These are phyloP conservation scores for Malus hybrid DNA, from an alignment of 331 rosid genomes.

Conservation along the genomic window DNA sequence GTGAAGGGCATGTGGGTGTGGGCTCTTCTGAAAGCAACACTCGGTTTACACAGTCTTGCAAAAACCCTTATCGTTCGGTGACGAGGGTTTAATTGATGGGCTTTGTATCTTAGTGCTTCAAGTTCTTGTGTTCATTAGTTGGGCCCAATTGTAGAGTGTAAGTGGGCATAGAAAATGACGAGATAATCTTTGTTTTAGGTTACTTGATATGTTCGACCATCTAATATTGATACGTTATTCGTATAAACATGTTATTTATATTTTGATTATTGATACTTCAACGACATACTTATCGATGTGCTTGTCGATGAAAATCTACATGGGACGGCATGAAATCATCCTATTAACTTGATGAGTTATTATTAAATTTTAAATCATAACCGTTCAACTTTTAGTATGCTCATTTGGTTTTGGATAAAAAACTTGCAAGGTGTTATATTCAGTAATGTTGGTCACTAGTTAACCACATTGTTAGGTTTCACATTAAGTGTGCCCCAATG, in stretches of 20 bases:
- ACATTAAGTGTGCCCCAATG: not conserved
- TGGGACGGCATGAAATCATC: not conserved
- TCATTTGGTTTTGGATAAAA: too few species aligned
- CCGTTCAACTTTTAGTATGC: not conserved
- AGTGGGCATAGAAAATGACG: not conserved
- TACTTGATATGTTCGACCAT: too few species aligned
- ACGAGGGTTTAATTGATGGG: not conserved
- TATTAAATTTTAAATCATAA: not conserved
- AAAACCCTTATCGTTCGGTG: slow-evolving; percentile 1
- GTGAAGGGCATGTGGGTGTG: not conserved
- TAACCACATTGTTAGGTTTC: not conserved
- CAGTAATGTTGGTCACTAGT: not conserved
- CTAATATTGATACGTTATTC: too few species aligned
- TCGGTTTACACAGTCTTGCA: not conserved
- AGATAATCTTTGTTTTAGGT: too few species aligned
- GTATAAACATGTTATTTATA: too few species aligned
- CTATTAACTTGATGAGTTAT: not conserved
- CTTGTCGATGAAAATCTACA: not conserved
- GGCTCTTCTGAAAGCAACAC: slow-evolving; percentile 2
- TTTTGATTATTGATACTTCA: not conserved
- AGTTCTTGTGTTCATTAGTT: not conserved
- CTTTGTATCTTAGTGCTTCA: not conserved
- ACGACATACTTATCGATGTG: not conserved
- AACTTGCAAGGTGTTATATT: too few species aligned
- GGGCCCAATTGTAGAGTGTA: not conserved